These are phyloP conservation scores for Chlorella sp. DNA, from an alignment of 139 green algal species.

Conservation along the genomic window DNA sequence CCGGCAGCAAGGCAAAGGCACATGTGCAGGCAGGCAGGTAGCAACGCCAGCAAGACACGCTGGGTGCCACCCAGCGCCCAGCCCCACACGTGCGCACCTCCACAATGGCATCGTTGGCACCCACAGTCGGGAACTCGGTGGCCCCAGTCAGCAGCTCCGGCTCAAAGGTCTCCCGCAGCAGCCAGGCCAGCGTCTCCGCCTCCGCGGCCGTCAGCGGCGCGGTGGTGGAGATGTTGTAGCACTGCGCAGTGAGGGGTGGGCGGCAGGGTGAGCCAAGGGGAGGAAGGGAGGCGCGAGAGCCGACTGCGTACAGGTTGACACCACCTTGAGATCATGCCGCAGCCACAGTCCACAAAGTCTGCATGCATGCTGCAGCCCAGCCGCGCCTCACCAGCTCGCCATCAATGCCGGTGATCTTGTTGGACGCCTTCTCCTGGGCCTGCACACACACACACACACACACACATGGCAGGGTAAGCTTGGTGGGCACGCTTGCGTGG, in stretches of 20 bases:
- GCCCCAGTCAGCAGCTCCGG: slow-evolving; percentile 82
- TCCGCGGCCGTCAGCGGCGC: slow-evolving; percentile 71
- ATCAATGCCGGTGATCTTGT: slow-evolving; percentile 76
- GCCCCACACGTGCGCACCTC: slow-evolving; percentile 58
- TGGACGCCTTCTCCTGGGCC: slow-evolving; percentile 77
- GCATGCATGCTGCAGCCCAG: background rate
- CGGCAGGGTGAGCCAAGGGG: background rate
- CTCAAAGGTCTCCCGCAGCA: slow-evolving; percentile 97
- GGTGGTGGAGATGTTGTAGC: slow-evolving; percentile 92
- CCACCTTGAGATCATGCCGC: too few relatives aligned
- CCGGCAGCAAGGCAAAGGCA: too few relatives aligned
- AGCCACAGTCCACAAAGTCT: too few relatives aligned
- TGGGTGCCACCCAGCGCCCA: too few relatives aligned
- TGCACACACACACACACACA: slow-evolving; percentile 32
- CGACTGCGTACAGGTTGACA: too few relatives aligned
- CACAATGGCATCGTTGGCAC: slow-evolving; percentile 42
- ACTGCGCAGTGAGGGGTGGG: slow-evolving; percentile 60
- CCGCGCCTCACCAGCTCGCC: slow-evolving; percentile 68
- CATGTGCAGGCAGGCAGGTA: too few relatives aligned
- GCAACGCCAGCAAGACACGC: too few relatives aligned
- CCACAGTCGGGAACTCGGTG: slow-evolving; percentile 50
- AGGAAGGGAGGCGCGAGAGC: too few relatives aligned
- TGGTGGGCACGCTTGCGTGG: too few relatives aligned
- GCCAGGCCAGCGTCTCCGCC: slow-evolving; percentile 85
- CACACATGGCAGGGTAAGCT: too few relatives aligned